Percentiles rank a stretch among this genome's conserved stretches.
These are phyloP conservation scores for Gossypium davidsonii DNA, from an alignment of 441 rosid species.

Conservation along the genomic window DNA sequence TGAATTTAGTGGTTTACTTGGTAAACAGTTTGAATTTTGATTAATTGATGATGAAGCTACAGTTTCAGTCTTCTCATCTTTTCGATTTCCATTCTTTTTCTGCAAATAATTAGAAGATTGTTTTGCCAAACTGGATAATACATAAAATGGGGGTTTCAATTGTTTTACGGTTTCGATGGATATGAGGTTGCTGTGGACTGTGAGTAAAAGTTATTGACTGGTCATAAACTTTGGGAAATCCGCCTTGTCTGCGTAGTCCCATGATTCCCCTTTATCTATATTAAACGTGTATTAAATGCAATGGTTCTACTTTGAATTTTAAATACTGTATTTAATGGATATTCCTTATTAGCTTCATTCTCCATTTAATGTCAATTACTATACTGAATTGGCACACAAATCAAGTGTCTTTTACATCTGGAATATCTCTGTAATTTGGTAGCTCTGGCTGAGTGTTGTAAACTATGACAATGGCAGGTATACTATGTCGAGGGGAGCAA, in stretches of 20 bases:
- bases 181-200: not conserved
- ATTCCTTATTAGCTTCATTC: not conserved
- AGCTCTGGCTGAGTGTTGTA: not conserved
- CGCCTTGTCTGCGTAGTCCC: slow-evolving; percentile 16
- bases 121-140: not conserved
- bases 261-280: not conserved
- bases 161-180: slow-evolving; percentile 1
- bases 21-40: not conserved
- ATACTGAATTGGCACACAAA: not conserved
- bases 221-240: slow-evolving; percentile 13
- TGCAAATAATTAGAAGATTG: not conserved
- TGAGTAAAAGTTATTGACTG: not conserved
- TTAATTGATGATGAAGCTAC: not conserved
- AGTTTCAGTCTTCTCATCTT: not conserved
- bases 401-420: not conserved
- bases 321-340: not conserved
- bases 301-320: not conserved
- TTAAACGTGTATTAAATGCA: not conserved
- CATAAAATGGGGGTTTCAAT: not conserved
- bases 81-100: not conserved
- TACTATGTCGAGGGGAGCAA: slow-evolving; percentile 27
- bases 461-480: slow-evolving; percentile 36
- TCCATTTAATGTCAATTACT: not conserved
- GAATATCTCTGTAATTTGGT: not conserved
- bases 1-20: not conserved